phyloP scores from a whole-genome alignment of 177 flowering plant species.

The Vitis hybrid region DNA sequence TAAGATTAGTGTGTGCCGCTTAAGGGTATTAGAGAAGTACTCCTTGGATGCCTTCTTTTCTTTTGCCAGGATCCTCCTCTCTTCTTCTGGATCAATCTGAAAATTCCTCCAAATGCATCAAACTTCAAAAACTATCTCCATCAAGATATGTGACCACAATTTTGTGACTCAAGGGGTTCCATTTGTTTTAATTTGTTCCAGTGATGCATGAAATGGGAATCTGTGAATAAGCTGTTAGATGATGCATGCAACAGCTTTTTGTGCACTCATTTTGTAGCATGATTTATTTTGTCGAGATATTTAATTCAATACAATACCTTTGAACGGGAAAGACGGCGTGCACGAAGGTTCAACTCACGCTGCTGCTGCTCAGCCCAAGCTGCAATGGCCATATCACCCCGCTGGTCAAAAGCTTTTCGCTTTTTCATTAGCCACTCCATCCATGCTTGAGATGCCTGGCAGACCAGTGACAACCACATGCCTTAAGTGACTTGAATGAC shows the following conservation, averaged over 20 bases:
- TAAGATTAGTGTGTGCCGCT: slow-evolving; percentile 78
- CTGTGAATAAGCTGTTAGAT: too few species aligned
- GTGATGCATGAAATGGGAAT: too few species aligned
- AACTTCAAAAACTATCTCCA: not conserved
- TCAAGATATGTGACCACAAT: not conserved
- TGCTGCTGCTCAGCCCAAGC: slow-evolving; percentile 99
- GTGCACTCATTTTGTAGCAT: not conserved
- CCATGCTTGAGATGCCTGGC: slow-evolving; percentile 98
- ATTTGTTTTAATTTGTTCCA: too few species aligned
- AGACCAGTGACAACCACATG: not conserved
- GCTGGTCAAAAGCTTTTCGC: slow-evolving; percentile 92
- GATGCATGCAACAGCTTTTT: too few species aligned
- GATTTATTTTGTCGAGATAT: not conserved
- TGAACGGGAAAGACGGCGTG: slow-evolving; percentile 83
- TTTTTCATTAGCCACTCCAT: slow-evolving; percentile 95
- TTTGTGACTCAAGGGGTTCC: too few species aligned
- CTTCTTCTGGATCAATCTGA: slow-evolving; percentile 88
- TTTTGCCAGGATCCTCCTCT: slow-evolving; percentile 66
- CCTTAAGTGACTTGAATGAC: not conserved
- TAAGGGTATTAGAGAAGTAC: slow-evolving; percentile 64
- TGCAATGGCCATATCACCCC: slow-evolving; percentile 96
- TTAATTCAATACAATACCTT: slow-evolving; percentile 49
- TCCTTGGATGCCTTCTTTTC: slow-evolving; percentile 83
- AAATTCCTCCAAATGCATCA: slow-evolving; percentile 3
- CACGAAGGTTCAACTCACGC: slow-evolving; percentile 83